Evolutionary conservation across 371 early-diverging fungal species (phyloP), one percentile per base, ranked within the genome.

Genomic region (Mucor indicus): DNA sequence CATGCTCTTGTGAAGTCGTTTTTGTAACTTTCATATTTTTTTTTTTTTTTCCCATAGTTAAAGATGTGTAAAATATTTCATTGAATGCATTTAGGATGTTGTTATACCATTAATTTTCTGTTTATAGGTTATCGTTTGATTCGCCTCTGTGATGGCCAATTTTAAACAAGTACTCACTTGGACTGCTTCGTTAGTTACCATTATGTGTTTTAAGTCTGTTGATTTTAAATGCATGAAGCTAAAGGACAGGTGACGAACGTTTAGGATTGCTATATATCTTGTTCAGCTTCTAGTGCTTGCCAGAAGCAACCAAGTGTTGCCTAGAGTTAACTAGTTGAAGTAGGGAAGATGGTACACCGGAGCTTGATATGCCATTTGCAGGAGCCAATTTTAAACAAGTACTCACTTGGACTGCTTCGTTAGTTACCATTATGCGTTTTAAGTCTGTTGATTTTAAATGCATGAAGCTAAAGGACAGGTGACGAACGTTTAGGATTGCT

Each of bases 301-400:
- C 39, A 38, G 39, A 38, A 38, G 39, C 39, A 38, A 38, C 39
- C 39, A 21, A 15, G 21, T 38, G 39, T 23, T 38, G 39, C 39
- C 39, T 38, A 38, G 39, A 38, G 39, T 38, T 21, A 38, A 38
- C 39, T 38, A 38, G 39, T 13, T 38, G 39, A 38, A 23, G 39
- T 38, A 38, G 39, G 39, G 21, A 21, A 38, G 39, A 38, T 38
- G 39, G 39, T 38, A 38, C 39, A 21, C 39, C 20, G 38, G 38
- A 38, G 20, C 38, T 38, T 38, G 38, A 38, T 20, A 27, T 15
- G 35, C 35, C 35, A 33, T n/a, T 33, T 4, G 35, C 35, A 33
- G 35, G 35, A 33, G 39, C 39, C 39, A 38, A 21, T 38, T 38
- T 38, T 38, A 38, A 21, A 37, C 37, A 37, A 37, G 37, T 37